Evolutionary conservation across 495 filamentous ascomycete species (phyloP).

Genomic region (Penicillium crystallinum): DNA sequence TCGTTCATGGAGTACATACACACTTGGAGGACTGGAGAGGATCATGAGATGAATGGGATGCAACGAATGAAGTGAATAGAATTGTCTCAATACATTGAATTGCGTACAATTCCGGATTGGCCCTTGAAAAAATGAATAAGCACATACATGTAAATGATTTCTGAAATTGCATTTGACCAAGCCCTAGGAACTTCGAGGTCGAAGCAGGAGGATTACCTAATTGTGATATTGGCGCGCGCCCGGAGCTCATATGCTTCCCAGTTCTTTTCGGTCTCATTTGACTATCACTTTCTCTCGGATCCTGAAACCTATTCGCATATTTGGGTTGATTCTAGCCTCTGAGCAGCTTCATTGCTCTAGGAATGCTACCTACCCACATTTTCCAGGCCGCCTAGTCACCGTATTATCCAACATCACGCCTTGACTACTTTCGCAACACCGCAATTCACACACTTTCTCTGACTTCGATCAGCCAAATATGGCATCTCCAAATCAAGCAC

Average conservation of each 20-base stretch:
- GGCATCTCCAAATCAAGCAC: slow-evolving; percentile 39
- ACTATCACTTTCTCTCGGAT: not conserved
- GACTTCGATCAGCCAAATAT: slow-evolving; percentile 19
- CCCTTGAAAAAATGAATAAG: not conserved
- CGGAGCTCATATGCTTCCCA: slow-evolving; percentile 15
- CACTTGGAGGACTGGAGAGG: not conserved
- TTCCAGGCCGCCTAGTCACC: not conserved
- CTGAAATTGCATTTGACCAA: not conserved
- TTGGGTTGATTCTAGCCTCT: not conserved
- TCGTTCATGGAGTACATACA: slow-evolving; percentile 7
- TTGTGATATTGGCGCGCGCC: slow-evolving; percentile 3
- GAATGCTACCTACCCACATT: slow-evolving; percentile 1
- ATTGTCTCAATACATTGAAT: not conserved
- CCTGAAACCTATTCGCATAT: not conserved
- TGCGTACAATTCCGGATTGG: not conserved
- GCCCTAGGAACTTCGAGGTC: not conserved
- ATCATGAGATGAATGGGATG: not conserved
- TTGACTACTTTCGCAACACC: slow-evolving; percentile 3
- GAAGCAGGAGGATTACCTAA: slow-evolving; percentile 6
- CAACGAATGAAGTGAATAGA: not conserved
- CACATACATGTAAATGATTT: no score
- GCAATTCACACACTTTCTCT: slow-evolving; percentile 2
- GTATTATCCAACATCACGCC: not conserved
- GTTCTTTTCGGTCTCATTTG: slow-evolving; percentile 18
- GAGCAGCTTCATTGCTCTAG: not conserved